phyloP scores from a whole-genome alignment of 73 alveolate genomes.

The Paramecium caudatum region DNA sequence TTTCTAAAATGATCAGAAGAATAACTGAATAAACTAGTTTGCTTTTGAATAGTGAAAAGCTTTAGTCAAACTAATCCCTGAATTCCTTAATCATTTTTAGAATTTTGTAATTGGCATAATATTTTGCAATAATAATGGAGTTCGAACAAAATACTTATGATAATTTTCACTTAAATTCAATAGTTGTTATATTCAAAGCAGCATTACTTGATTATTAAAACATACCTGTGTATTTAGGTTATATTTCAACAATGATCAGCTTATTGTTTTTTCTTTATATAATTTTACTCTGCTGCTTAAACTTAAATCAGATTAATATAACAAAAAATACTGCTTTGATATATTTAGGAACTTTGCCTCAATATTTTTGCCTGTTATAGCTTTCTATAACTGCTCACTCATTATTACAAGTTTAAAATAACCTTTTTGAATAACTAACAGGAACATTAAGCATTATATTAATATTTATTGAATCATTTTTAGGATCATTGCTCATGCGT shows the following conservation, averaged over 20 bases:
- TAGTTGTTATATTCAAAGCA: not conserved
- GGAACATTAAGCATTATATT: slow-evolving; percentile 14
- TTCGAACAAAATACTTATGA: not conserved
- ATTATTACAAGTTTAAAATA: not conserved
- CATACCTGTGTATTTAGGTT: slow-evolving; percentile 25
- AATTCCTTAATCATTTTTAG: slow-evolving; percentile 4
- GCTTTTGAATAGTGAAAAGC: slow-evolving; percentile 48
- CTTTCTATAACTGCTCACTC: slow-evolving; percentile 4
- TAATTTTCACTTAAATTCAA: slow-evolving; percentile 6
- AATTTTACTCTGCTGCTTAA: not conserved
- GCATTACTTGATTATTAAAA: not conserved
- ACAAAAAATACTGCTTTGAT: not conserved
- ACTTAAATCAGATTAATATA: not conserved
- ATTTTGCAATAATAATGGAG: slow-evolving; percentile 3
- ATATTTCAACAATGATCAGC: not conserved
- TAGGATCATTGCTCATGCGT: not conserved
- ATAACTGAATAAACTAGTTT: slow-evolving; percentile 4
- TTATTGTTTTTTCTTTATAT: not conserved
- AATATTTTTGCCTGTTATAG: not conserved
- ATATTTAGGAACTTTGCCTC: not conserved
- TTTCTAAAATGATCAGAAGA: not conserved
- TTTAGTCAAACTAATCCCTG: not conserved
- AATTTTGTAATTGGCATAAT: slow-evolving; percentile 3
- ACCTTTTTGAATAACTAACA: not conserved
- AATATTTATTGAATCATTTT: slow-evolving; percentile 24